A percentile compares a stretch with the other conserved stretches of the same genome.
phyloP scores from a whole-genome alignment of 2,329 filamentous ascomycete species.

The Huntiella moniliformis region DNA sequence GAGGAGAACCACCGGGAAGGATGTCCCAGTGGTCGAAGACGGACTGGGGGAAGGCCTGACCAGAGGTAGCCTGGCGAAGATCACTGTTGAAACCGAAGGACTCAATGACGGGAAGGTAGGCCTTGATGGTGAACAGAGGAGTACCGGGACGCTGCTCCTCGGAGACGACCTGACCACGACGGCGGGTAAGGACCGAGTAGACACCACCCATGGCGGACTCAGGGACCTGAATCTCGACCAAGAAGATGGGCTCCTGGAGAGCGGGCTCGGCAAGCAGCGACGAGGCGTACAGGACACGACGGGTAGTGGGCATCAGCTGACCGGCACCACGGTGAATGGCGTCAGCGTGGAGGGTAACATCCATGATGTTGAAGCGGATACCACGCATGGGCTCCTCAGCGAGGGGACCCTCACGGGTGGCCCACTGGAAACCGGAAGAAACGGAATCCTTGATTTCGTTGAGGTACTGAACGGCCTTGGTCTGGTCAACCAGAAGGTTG shows the following conservation, averaged over 20 bases:
- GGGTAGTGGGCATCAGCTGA: slow-evolving; percentile 93
- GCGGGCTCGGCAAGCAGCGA: slow-evolving; percentile 77
- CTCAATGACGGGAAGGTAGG: slow-evolving; percentile 89
- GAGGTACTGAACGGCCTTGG: slow-evolving; percentile 99
- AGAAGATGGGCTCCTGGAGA: slow-evolving; percentile 93
- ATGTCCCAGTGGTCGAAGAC: slow-evolving; percentile 99
- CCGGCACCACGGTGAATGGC: slow-evolving; percentile 99
- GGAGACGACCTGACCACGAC: slow-evolving; percentile 96
- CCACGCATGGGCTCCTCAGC: slow-evolving; percentile 97
- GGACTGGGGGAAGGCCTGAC: slow-evolving; percentile 96
- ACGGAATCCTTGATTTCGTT: slow-evolving; percentile 99
- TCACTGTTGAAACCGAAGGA: slow-evolving; percentile 98
- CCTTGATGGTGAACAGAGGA: slow-evolving; percentile 96
- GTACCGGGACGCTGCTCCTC: slow-evolving; percentile 98
- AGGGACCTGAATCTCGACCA: slow-evolving; percentile 97
- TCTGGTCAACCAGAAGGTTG: slow-evolving; percentile 98
- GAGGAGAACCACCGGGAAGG: slow-evolving; percentile 78
- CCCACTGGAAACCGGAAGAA: slow-evolving; percentile 99
- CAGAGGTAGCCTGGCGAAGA: slow-evolving; percentile 79
- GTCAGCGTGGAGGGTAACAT: slow-evolving; percentile 99
- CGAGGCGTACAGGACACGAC: slow-evolving; percentile 92
- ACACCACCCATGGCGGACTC: slow-evolving; percentile 99
- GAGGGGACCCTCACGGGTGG: slow-evolving; percentile 88
- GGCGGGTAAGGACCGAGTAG: slow-evolving; percentile 93
- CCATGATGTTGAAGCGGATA: slow-evolving; percentile 95